These are phyloP conservation scores for Bacidia gigantensis DNA, from an alignment of 495 filamentous ascomycete species.

Conservation along the genomic window DNA sequence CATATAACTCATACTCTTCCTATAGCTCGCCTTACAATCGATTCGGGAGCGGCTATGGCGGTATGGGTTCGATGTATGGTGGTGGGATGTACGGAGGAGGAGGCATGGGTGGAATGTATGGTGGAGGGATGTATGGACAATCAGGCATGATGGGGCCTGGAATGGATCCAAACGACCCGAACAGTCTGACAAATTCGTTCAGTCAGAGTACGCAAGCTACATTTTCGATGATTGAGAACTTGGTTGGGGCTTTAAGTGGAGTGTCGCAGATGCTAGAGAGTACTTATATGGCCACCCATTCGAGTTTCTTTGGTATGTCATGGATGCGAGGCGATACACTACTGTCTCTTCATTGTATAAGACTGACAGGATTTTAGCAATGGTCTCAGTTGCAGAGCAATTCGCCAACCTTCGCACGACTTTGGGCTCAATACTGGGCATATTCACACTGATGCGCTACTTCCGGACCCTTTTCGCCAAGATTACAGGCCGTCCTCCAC, in stretches of 20 bases:
- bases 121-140: constrained; percentile 37
- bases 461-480: constrained; percentile 80
- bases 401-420: constrained; percentile 86
- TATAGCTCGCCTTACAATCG: constrained; percentile 56
- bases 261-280: constrained; percentile 99
- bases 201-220: constrained; percentile 89
- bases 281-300: constrained; percentile 99
- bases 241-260: constrained; percentile 95
- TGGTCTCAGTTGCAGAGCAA: constrained; percentile 97
- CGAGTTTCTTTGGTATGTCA: constrained; percentile 86
- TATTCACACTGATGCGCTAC: constrained; percentile 93
- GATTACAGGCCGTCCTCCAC: constrained; percentile 82
- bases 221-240: constrained; percentile 96
- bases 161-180: constrained; percentile 74
- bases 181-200: constrained; percentile 82
- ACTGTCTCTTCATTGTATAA: background rate
- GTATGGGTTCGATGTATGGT: constrained; percentile 30
- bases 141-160: constrained; percentile 35
- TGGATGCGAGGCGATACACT: background rate
- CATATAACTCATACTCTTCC: constrained; percentile 5
- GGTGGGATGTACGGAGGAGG: constrained; percentile 39
- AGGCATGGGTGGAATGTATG: constrained; percentile 44
- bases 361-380: constrained; percentile 41
- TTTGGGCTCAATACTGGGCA: constrained; percentile 86
- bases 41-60: constrained; percentile 44